These are phyloP conservation scores for Bromus sterilis DNA, from an alignment of 176 grass and related monocot species.

Conservation along the genomic window DNA sequence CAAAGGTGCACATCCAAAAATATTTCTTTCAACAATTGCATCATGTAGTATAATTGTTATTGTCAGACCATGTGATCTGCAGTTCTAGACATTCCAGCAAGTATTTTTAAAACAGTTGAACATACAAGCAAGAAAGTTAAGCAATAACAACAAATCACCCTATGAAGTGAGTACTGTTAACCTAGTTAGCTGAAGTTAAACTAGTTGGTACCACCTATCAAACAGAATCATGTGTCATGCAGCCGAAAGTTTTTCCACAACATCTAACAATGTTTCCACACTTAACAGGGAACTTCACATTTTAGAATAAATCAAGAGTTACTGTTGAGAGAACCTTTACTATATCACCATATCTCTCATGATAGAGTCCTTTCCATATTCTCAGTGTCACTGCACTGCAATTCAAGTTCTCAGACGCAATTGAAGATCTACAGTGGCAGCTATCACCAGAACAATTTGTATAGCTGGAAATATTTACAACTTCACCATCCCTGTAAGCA, in stretches of 20 bases:
- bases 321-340: slow-evolving; percentile 51
- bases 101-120: background rate
- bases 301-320: background rate
- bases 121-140: background rate
- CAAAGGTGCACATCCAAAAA: background rate
- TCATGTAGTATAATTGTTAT: background rate
- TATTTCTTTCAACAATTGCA: background rate
- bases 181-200: too few species aligned
- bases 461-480: slow-evolving; percentile 47
- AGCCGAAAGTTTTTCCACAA: background rate
- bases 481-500: slow-evolving; percentile 65
- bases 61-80: background rate
- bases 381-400: slow-evolving; percentile 41
- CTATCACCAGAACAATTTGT: slow-evolving; percentile 47
- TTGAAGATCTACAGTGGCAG: slow-evolving; percentile 66
- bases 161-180: too few species aligned
- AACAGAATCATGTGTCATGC: background rate
- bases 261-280: background rate
- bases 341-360: slow-evolving; percentile 68
- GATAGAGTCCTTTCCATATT: slow-evolving; percentile 78
- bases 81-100: background rate
- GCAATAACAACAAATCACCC: background rate
- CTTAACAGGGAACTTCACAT: background rate
- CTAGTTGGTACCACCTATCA: background rate
- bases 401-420: slow-evolving; percentile 17